Evolutionary conservation across 139 green algal genomes (phyloP), one percentile per base, ranked within the genome.

Genomic region (Zygnema cylindricum): DNA sequence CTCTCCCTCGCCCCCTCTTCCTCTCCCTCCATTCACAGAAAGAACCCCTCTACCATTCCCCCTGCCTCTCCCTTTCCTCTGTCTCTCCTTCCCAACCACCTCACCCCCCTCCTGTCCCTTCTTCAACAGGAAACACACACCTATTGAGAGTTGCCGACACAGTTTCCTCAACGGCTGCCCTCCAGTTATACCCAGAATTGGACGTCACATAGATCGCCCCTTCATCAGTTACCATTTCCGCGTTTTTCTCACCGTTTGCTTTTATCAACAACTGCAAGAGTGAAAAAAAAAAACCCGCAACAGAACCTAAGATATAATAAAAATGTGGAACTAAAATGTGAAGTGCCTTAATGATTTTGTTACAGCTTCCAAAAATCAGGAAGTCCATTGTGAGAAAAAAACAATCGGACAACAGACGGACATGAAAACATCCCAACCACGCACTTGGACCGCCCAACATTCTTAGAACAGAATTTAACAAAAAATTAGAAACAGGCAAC

Each of bases 221-320:
- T 94, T 98, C 93, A 86, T 99, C 97, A 1, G 98, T 99, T 40
- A 94, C 96, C 97, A 99, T 97, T 93, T 99, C 98, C 32, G 97
- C 97, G 2, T 94, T 94, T 25, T 87, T 57, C 84, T 95, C 92
- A 69, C 93, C 95, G 21, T 30, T 75, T 32, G 55, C 86, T 22
- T 63, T 86, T 41, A 91, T 87, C 32, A 85, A 89, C 54, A 82
- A 97, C 87, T 0, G 96, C 49, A 63, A 16, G 49, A 63, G 16
- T 63, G 16, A 16, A 63, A 63, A 63, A 25, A 63, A 25, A 16
- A 63, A n/a, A n/a, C n/a, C n/a, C n/a, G n/a, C n/a, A n/a, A n/a
- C n/a, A n/a, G n/a, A n/a, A n/a, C n/a, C n/a, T n/a, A n/a, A n/a
- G n/a, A n/a, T n/a, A n/a, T n/a, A n/a, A n/a, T n/a, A n/a, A n/a